A percentile compares a stretch with the other conserved stretches of the same genome.
phyloP scores from a whole-genome alignment of 2,329 filamentous ascomycete species.

The Penicillium sp. region DNA sequence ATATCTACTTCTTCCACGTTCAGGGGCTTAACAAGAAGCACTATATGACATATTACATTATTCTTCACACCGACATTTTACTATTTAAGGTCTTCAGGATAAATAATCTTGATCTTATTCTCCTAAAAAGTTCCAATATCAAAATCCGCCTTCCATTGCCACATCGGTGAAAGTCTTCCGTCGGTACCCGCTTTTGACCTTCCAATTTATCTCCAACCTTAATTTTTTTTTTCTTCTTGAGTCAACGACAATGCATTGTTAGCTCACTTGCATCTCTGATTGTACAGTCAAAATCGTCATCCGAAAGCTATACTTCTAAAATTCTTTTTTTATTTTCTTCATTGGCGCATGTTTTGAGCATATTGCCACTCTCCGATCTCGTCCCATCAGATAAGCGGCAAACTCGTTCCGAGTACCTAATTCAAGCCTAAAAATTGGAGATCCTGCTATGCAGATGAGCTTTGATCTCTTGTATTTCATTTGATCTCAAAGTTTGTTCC shows the following conservation, averaged over 20 bases:
- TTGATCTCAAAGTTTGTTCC: background rate
- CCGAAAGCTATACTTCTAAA: background rate
- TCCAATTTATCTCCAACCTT: conserved; percentile 18
- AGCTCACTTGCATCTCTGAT: background rate
- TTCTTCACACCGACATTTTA: background rate
- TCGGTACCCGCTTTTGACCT: conserved; percentile 30
- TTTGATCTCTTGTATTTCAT: background rate
- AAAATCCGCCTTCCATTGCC: conserved; percentile 8
- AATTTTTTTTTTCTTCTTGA: conserved; percentile 17
- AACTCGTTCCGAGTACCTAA: background rate
- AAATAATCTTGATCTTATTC: background rate
- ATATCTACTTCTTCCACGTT: background rate
- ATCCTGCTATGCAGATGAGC: background rate
- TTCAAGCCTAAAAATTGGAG: background rate
- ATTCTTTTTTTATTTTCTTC: background rate
- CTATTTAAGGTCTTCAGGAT: background rate
- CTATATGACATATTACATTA: background rate
- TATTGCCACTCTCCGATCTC: background rate
- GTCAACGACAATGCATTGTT: conserved; percentile 6
- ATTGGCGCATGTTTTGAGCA: background rate
- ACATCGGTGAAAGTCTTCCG: conserved; percentile 21
- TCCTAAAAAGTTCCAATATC: background rate
- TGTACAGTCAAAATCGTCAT: background rate
- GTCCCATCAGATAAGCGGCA: conserved; percentile 3
- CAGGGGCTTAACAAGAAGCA: background rate